Evolutionary conservation across 2,329 filamentous ascomycete species (phyloP).

Genomic region (Orbilia javanica): DNA sequence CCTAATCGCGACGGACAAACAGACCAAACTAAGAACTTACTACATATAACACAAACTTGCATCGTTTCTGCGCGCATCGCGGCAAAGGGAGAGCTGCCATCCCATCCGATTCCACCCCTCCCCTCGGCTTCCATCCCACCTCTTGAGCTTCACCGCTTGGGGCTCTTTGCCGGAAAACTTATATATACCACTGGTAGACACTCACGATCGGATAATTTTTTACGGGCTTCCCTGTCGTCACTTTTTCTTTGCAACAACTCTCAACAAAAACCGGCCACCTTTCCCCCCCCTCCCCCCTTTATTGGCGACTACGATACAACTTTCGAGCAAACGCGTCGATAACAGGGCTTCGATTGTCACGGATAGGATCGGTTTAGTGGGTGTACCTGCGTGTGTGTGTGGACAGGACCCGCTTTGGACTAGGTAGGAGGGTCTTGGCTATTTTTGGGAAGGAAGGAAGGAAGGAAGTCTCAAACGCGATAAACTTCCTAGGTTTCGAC

Average conservation of each 20-base stretch:
- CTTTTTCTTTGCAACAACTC: not conserved
- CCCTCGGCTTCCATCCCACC: constrained; percentile 39
- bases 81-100: constrained; percentile 16
- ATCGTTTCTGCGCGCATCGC: constrained; percentile 57
- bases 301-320: constrained; percentile 9
- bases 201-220: not conserved
- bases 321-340: constrained; percentile 42
- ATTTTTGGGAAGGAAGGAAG: not conserved
- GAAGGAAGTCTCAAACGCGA: not conserved
- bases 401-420: not conserved
- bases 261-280: not conserved
- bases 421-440: constrained; percentile 27
- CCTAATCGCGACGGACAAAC: constrained; percentile 44
- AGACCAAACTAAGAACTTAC: not conserved
- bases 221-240: not conserved
- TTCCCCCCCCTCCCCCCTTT: not conserved
- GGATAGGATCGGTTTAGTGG: not conserved
- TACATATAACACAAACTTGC: constrained; percentile 21
- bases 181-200: constrained; percentile 10
- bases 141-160: not conserved
- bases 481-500: not conserved
- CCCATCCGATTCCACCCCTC: constrained; percentile 40
- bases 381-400: constrained; percentile 5
- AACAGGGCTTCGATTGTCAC: constrained; percentile 3
- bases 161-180: no score